These are phyloP conservation scores for Trichoderma sp. DNA, from an alignment of 2,329 filamentous ascomycete species.

Conservation along the genomic window DNA sequence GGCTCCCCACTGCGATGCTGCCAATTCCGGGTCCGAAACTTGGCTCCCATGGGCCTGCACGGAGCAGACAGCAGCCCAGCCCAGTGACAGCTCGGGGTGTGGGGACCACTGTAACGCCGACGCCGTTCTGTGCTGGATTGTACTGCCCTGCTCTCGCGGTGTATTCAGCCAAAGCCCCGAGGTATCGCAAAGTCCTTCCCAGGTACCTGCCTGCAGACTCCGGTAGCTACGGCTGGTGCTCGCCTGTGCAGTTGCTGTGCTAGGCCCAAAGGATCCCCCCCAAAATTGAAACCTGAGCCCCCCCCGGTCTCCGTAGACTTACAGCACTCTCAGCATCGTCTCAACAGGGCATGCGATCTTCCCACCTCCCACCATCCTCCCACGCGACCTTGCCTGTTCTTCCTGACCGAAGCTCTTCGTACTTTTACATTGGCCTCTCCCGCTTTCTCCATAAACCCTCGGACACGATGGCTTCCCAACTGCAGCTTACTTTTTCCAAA, in stretches of 20 bases:
- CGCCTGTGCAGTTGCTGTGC: neutral
- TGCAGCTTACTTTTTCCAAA: slow-evolving; percentile 32
- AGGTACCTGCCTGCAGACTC: neutral
- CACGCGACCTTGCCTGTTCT: slow-evolving; percentile 29
- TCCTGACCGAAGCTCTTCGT: slow-evolving; percentile 27
- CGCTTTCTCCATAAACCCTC: slow-evolving; percentile 4
- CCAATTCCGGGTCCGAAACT: slow-evolving; percentile 11
- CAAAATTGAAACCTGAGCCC: neutral
- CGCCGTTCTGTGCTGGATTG: neutral
- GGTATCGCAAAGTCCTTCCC: neutral
- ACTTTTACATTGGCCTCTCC: slow-evolving; percentile 16
- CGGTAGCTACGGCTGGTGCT: neutral
- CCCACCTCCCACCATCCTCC: slow-evolving; percentile 27
- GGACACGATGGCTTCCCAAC: slow-evolving; percentile 34
- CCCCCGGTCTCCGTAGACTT: neutral
- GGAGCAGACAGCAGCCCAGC: neutral
- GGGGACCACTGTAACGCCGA: neutral
- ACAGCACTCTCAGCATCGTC: slow-evolving; percentile 10
- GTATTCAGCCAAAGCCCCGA: neutral
- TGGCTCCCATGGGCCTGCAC: neutral
- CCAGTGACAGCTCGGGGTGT: slow-evolving; percentile 6
- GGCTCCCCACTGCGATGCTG: slow-evolving; percentile 4
- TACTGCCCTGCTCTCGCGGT: neutral
- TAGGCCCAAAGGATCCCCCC: neutral
- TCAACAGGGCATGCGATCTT: slow-evolving; percentile 21